Conservation (phyloP, 1,139 yeast genomes). For the Yamadazyma diddensiae region DNA sequence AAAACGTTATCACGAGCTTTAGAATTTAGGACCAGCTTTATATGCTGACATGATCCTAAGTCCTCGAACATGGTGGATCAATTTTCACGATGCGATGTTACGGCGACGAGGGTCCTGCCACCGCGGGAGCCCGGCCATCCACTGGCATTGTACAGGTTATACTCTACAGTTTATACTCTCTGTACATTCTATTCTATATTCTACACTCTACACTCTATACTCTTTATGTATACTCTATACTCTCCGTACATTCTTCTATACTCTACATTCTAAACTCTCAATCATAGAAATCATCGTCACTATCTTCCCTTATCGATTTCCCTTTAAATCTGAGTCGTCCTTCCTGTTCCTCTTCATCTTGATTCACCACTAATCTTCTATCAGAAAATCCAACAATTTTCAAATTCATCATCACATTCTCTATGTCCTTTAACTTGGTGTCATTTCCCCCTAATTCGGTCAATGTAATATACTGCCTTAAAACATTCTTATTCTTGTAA, state of each 20-base stretch:
- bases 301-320: constrained; percentile 45
- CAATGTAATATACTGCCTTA: constrained; percentile 76
- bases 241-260: neutral
- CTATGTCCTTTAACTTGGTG: constrained; percentile 66
- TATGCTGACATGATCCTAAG: constrained; percentile 49
- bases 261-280: constrained; percentile 7
- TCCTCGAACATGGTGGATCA: constrained; percentile 15
- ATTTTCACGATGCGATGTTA: neutral
- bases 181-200: too few relatives aligned
- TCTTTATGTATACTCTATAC: neutral
- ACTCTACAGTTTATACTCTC: too few relatives aligned
- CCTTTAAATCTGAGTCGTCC: constrained; percentile 49
- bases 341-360: constrained; percentile 51
- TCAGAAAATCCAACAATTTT: constrained; percentile 68
- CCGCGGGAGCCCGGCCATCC: too few relatives aligned
- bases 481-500: constrained; percentile 71
- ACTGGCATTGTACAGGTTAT: too few relatives aligned
- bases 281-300: constrained; percentile 43
- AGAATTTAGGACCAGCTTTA: constrained; percentile 51
- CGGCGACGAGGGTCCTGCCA: too few relatives aligned
- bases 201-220: neutral
- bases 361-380: constrained; percentile 60
- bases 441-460: constrained; percentile 82
- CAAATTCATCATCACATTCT: constrained; percentile 59
- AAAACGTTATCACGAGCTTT: constrained; percentile 55